Conservation (phyloP, 805 yeast species). For the Wickerhamiella kazuoi region DNA sequence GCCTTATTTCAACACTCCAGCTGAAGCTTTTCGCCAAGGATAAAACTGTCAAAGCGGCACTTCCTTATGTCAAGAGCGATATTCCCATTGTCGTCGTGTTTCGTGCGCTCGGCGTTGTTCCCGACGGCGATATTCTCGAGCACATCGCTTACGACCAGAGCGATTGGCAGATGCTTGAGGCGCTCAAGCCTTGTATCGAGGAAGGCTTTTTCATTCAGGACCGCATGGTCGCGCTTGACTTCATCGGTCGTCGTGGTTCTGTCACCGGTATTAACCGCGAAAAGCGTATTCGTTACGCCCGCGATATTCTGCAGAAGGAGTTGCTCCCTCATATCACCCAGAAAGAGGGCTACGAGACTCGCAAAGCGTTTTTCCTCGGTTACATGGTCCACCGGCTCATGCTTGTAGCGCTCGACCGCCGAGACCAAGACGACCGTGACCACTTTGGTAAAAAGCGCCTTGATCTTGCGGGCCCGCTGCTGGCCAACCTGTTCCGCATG, state of each 20-base stretch:
- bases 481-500: slow-evolving; percentile 88
- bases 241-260: slow-evolving; percentile 95
- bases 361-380: slow-evolving; percentile 94
- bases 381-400: slow-evolving; percentile 93
- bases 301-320: slow-evolving; percentile 91
- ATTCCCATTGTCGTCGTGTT: slow-evolving; percentile 93
- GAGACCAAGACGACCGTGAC: slow-evolving; percentile 97
- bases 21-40: slow-evolving; percentile 75
- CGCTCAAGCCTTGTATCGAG: slow-evolving; percentile 97
- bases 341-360: slow-evolving; percentile 88
- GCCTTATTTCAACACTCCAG: slow-evolving; percentile 85
- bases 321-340: slow-evolving; percentile 94
- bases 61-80: slow-evolving; percentile 92
- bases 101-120: slow-evolving; percentile 95
- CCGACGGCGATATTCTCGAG: slow-evolving; percentile 96
- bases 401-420: slow-evolving; percentile 89
- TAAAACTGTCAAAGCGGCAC: slow-evolving; percentile 77
- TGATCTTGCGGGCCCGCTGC: slow-evolving; percentile 94
- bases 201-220: slow-evolving; percentile 98
- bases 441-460: slow-evolving; percentile 97
- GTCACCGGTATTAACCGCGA: slow-evolving; percentile 93
- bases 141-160: slow-evolving; percentile 95
- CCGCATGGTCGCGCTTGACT: slow-evolving; percentile 93
- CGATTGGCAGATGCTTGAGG: slow-evolving; percentile 99
- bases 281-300: slow-evolving; percentile 95